Evolutionary conservation across 345 rosid genomes (phyloP).

Genomic region (Boechera stricta): DNA sequence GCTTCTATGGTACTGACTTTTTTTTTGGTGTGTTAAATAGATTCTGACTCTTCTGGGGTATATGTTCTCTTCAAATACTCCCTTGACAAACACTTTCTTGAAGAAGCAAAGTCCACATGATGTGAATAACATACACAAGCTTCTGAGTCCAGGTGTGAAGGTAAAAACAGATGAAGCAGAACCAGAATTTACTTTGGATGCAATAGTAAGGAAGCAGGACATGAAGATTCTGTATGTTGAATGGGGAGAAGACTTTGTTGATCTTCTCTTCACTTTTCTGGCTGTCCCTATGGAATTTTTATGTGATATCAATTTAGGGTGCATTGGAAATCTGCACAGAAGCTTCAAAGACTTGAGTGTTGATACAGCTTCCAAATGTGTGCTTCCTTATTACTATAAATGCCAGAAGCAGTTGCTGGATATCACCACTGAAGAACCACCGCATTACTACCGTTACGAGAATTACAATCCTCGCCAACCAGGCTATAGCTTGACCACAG

Average conservation of each 20-base stretch:
- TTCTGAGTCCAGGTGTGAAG: background rate
- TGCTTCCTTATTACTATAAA: constrained; percentile 21
- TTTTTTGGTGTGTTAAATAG: background rate
- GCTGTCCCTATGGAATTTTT: background rate
- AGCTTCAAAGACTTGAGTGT: constrained; percentile 19
- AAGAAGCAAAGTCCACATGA: constrained; percentile 1
- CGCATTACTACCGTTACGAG: constrained; percentile 11
- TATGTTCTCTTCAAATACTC: constrained; percentile 28
- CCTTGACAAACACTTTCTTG: constrained; percentile 38
- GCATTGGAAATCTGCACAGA: constrained; percentile 1
- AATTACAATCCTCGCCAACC: constrained; percentile 27
- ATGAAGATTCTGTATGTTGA: constrained; percentile 7
- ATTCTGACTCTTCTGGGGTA: background rate
- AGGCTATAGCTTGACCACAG: constrained; percentile 19
- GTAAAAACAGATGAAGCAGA: background rate
- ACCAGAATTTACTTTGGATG: constrained; percentile 15
- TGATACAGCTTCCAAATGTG: background rate
- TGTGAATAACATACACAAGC: background rate
- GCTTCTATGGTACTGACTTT: background rate
- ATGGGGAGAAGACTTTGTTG: constrained; percentile 34
- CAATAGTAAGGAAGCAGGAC: constrained; percentile 7
- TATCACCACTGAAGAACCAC: constrained; percentile 5
- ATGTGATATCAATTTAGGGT: background rate
- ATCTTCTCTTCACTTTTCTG: constrained; percentile 21
- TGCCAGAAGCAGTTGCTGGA: background rate